Conservation (phyloP, 2,329 filamentous ascomycete species). For the Botrytis deweyae region DNA sequence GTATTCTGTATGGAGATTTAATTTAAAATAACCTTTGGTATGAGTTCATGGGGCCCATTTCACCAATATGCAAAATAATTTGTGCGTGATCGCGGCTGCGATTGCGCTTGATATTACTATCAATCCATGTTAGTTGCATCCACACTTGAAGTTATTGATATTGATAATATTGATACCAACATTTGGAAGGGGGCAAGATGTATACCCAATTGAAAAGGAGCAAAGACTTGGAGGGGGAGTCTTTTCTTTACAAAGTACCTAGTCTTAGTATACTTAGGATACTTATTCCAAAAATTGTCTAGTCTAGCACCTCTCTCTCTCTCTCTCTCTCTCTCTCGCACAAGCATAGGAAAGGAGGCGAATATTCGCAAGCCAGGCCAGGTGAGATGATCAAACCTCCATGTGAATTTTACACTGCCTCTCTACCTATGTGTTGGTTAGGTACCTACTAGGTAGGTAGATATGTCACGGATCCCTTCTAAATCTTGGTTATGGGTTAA, state of each 20-base stretch:
- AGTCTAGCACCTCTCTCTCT: too few relatives aligned
- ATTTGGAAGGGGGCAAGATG: neutral
- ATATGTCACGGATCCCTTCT: neutral
- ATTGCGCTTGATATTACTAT: slow-evolving; percentile 9
- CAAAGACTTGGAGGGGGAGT: neutral
- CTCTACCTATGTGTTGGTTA: neutral
- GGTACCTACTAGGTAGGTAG: too few relatives aligned
- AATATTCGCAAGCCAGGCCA: slow-evolving; percentile 9
- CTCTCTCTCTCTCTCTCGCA: too few relatives aligned
- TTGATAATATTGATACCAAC: neutral
- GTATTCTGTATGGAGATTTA: neutral
- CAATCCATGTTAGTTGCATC: slow-evolving; percentile 5
- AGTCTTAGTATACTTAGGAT: neutral
- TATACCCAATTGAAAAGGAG: neutral
- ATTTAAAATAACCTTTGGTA: neutral
- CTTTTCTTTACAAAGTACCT: neutral
- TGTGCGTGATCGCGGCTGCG: neutral
- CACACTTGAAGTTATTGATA: neutral
- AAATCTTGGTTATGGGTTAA: neutral
- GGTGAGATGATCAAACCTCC: slow-evolving; percentile 12
- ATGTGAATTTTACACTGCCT: neutral
- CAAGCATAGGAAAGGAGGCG: neutral
- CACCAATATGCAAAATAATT: neutral
- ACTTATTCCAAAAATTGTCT: neutral
- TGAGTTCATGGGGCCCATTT: neutral